A percentile compares a stretch with the other conserved stretches of the same genome.
Evolutionary conservation across 441 rosid genomes (phyloP).

Genomic region (Populus hybrid): DNA sequence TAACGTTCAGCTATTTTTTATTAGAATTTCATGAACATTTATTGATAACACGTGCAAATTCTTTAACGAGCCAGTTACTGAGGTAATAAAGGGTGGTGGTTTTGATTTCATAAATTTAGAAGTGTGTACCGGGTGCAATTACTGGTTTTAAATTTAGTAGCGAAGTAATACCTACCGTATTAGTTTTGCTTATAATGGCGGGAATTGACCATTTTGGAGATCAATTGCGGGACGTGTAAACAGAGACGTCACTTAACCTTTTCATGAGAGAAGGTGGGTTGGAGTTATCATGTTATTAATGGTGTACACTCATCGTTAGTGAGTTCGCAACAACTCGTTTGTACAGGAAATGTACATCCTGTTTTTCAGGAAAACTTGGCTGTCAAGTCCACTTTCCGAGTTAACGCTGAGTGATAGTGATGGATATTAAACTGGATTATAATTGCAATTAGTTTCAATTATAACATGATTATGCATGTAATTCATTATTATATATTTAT

Average conservation of each 20-base stretch:
- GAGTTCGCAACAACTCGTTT: neutral
- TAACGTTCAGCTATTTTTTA: neutral
- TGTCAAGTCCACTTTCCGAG: neutral
- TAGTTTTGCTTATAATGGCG: neutral
- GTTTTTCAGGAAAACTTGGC: no score
- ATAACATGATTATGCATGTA: neutral
- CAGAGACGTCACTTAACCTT: neutral
- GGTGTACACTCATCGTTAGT: conserved; percentile 5
- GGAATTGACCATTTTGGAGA: neutral
- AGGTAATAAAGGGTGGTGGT: neutral
- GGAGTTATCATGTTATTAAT: neutral
- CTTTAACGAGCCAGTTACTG: neutral
- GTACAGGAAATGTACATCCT: neutral
- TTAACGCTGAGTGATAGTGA: neutral
- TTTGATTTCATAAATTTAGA: neutral
- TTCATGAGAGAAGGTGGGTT: conserved; percentile 3
- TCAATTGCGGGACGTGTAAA: neutral
- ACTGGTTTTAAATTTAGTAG: neutral
- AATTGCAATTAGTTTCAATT: neutral
- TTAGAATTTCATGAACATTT: neutral
- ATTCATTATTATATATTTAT: neutral
- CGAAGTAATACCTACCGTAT: neutral
- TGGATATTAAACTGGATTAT: neutral
- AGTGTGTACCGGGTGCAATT: neutral
- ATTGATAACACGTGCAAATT: neutral